phyloP scores from a whole-genome alignment of 1,139 yeast species.

The Yamadazyma friedrichii region DNA sequence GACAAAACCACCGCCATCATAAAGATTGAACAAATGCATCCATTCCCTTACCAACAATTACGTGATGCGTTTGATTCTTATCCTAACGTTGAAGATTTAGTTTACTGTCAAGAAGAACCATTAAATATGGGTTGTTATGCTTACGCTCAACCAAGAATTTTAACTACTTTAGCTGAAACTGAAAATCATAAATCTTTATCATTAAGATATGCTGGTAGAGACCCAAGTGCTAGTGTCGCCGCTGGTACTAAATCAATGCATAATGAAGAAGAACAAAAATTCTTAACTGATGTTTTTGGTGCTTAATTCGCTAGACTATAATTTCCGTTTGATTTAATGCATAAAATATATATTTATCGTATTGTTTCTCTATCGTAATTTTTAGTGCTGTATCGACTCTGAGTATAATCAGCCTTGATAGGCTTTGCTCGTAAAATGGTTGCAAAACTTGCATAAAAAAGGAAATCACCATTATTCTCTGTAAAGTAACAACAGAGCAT shows the following conservation, averaged over 20 bases:
- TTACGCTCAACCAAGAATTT: conserved; percentile 76
- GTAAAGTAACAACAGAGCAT: no score
- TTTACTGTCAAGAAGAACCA: conserved; percentile 99
- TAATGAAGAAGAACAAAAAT: conserved; percentile 82
- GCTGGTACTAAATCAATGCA: conserved; percentile 95
- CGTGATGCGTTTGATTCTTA: conserved; percentile 79
- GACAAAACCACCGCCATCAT: conserved; percentile 85
- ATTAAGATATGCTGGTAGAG: conserved; percentile 93
- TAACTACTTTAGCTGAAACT: conserved; percentile 73
- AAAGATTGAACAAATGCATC: conserved; percentile 92
- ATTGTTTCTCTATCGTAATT: not conserved
- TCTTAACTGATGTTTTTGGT: conserved; percentile 75
- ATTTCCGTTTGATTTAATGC: not conserved
- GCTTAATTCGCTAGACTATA: not conserved
- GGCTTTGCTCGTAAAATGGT: not conserved
- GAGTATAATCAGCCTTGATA: no score
- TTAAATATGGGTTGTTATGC: conserved; percentile 94
- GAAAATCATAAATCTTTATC: conserved; percentile 55
- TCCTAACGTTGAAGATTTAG: conserved; percentile 83
- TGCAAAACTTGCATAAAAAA: not conserved
- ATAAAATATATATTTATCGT: not conserved
- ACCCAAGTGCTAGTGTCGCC: conserved; percentile 97
- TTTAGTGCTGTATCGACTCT: not conserved
- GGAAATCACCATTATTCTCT: no score
- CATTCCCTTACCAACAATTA: conserved; percentile 97